Base-by-base conservation (phyloP, 768 basidiomycete species). In the Coprinopsis sp. region DNA sequence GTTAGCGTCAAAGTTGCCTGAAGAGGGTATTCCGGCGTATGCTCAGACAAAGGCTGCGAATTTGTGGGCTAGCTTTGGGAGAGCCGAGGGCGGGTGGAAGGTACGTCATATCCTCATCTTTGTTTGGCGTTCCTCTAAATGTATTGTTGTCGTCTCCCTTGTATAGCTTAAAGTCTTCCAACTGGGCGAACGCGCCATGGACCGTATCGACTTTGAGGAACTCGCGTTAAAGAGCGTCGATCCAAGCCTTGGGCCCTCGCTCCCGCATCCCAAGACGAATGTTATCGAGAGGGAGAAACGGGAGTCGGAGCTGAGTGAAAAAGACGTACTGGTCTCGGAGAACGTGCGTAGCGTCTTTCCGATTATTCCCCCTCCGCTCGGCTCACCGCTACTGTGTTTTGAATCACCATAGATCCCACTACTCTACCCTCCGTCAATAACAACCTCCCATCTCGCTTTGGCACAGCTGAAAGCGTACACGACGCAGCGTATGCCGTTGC, bases 181-280 rank as follows among this genome's bases (percentile, higher is more conserved):
- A 52, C 65, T 73, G 30, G 88, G 88, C 21, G 82, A 88, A 66
- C 77, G 77, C 18, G 60, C 88, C 2, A 70, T 83, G 18, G 84
- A 89, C 62, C 71, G 76, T 18, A 69, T 89, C 51, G 89, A 89
- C 41, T 90, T 89, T 53, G 89, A 91, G 62, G 88, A 91, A 61
- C 70, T 84, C 28, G 82, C 81, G 6, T 69, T 91, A 55, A 86
- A 86, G 61, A 73, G 77, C 25, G 65, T 91, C 25, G 83, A 90
- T 55, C 80, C 85, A 14, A 78, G 83, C 8, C 55, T 84, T 37
- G 84, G 80, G 0, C 85, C 85, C n/a, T 61, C 68, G 1, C 47
- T 78, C 11, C 53, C 61, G 24, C 52, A 64, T 30, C 58, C 58
- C 28, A 61, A 58, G 22, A 37, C 47, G 19, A 55, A 57, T 38